A percentile compares a stretch with the other conserved stretches of the same genome.
Evolutionary conservation across 1,139 yeast species (phyloP).

Genomic region (Pichia sp.): DNA sequence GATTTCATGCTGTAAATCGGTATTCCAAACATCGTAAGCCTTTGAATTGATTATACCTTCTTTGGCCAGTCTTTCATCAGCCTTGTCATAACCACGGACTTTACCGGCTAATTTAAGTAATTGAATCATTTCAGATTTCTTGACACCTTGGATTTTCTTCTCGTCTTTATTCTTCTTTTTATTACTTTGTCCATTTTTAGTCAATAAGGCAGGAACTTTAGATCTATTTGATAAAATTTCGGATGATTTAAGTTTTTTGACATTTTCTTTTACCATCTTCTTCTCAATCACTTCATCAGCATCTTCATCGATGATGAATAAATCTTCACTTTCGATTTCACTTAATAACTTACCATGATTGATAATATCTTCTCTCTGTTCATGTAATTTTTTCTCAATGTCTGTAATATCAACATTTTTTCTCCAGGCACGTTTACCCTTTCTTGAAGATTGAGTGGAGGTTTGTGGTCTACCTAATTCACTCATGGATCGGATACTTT

Average conservation of each 20-base stretch:
- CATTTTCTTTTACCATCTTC: constrained; percentile 32
- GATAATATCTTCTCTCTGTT: constrained; percentile 57
- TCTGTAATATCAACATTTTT: constrained; percentile 85
- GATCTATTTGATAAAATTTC: constrained; percentile 75
- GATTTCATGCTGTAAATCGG: constrained; percentile 23
- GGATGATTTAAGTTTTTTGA: constrained; percentile 52
- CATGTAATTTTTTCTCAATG: constrained; percentile 62
- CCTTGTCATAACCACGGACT: constrained; percentile 45
- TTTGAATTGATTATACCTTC: constrained; percentile 50
- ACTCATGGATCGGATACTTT: constrained; percentile 20
- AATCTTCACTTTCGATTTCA: constrained; percentile 33
- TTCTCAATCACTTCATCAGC: constrained; percentile 44
- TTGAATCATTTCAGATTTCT: constrained; percentile 56
- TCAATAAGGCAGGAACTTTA: constrained; percentile 57
- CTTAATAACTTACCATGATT: constrained; percentile 48
- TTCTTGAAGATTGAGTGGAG: constrained; percentile 64
- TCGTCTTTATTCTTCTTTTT: constrained; percentile 20
- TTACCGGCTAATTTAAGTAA: constrained; percentile 78
- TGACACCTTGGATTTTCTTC: constrained; percentile 52
- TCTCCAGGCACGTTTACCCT: constrained; percentile 94
- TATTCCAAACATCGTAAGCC: constrained; percentile 64
- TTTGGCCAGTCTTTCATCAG: constrained; percentile 44
- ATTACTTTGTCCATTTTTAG: constrained; percentile 18
- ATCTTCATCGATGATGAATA: constrained; percentile 66
- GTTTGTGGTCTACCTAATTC: constrained; percentile 34